phyloP scores from a whole-genome alignment of 805 yeast genomes.

The Cyberlindnera subsufficiens region DNA sequence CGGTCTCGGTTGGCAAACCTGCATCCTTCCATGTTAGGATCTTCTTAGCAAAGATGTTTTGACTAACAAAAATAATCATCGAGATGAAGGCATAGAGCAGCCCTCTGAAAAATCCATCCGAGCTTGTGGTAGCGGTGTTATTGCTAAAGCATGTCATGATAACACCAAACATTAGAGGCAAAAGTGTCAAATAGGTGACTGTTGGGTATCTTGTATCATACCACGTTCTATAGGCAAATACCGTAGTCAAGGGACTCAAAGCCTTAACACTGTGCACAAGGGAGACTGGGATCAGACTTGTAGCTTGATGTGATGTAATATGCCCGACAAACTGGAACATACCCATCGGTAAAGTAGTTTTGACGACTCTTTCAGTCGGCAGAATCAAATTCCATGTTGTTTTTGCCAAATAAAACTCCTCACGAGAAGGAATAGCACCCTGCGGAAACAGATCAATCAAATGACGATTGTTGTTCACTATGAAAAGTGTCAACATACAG shows the following conservation, averaged over 20 bases:
- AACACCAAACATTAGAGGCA: slow-evolving; percentile 80
- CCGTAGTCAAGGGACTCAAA: slow-evolving; percentile 84
- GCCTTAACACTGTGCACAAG: slow-evolving; percentile 93
- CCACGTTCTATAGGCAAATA: slow-evolving; percentile 61
- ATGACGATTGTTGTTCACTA: slow-evolving; percentile 31
- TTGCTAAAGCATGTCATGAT: slow-evolving; percentile 66
- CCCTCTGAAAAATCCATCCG: slow-evolving; percentile 25
- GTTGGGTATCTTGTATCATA: slow-evolving; percentile 52
- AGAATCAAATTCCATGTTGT: slow-evolving; percentile 37
- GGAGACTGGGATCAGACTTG: slow-evolving; percentile 87
- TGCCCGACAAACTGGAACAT: slow-evolving; percentile 90
- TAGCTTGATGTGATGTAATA: slow-evolving; percentile 87
- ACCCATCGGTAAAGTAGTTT: slow-evolving; percentile 90
- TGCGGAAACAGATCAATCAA: slow-evolving; percentile 33
- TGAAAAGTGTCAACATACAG: slow-evolving; percentile 41
- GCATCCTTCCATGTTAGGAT: slow-evolving; percentile 48
- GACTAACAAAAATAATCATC: slow-evolving; percentile 62
- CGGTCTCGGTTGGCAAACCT: slow-evolving; percentile 21
- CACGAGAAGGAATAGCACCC: slow-evolving; percentile 44
- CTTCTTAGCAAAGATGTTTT: slow-evolving; percentile 75
- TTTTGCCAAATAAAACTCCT: slow-evolving; percentile 24
- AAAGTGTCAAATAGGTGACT: slow-evolving; percentile 70
- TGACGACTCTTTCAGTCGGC: slow-evolving; percentile 48
- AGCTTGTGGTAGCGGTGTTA: slow-evolving; percentile 14
- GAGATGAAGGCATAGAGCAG: slow-evolving; percentile 34